phyloP scores from a whole-genome alignment of 495 filamentous ascomycete species.

The Penicillium simplicissimum region DNA sequence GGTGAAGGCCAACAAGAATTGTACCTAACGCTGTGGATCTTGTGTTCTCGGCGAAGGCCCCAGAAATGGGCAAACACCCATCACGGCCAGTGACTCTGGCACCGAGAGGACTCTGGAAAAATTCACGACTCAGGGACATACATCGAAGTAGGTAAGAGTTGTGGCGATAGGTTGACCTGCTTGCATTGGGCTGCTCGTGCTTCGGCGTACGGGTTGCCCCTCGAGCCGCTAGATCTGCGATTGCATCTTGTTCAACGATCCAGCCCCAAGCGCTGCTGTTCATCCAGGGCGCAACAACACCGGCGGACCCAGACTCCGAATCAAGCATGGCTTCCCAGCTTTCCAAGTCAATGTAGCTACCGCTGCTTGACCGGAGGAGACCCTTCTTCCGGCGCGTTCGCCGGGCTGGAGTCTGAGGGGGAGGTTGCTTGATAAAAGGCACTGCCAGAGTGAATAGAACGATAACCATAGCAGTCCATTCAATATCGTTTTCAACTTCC shows the following conservation, averaged over 20 bases:
- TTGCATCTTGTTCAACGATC: slow-evolving; percentile 61
- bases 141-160: slow-evolving; percentile 49
- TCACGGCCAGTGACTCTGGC: slow-evolving; percentile 49
- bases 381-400: slow-evolving; percentile 50
- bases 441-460: slow-evolving; percentile 65
- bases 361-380: slow-evolving; percentile 61
- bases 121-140: slow-evolving; percentile 51
- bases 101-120: slow-evolving; percentile 57
- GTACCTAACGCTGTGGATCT: slow-evolving; percentile 63
- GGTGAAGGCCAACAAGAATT: slow-evolving; percentile 76
- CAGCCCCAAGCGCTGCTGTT: slow-evolving; percentile 70
- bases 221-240: slow-evolving; percentile 36
- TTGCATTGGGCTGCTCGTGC: slow-evolving; percentile 25
- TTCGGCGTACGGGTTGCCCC: slow-evolving; percentile 27
- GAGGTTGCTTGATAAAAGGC: slow-evolving; percentile 46
- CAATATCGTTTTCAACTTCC: slow-evolving; percentile 54
- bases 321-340: slow-evolving; percentile 64
- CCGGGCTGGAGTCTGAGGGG: slow-evolving; percentile 38
- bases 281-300: slow-evolving; percentile 64
- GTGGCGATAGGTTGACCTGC: slow-evolving; percentile 44
- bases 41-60: slow-evolving; percentile 50
- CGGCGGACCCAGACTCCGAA: slow-evolving; percentile 56
- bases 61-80: slow-evolving; percentile 64
- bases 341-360: slow-evolving; percentile 55
- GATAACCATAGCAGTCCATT: slow-evolving; percentile 79